Evolutionary conservation across 495 filamentous ascomycete species (phyloP), one percentile per base, ranked within the genome.

Genomic region (Hypoxylon lenormandii): DNA sequence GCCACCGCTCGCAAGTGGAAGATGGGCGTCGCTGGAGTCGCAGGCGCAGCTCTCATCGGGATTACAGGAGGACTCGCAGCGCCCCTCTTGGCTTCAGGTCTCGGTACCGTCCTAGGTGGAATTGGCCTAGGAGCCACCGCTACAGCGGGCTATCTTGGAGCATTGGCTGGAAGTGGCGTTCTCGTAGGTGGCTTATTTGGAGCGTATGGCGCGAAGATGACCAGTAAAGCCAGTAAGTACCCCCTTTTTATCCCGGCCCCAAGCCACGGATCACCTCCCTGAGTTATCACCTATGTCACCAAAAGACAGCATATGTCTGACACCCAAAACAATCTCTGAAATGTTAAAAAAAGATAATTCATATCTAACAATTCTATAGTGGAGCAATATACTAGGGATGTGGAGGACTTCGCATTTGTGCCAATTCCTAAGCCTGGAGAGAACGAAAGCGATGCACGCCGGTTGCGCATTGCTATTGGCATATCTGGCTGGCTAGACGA

Each of bases 341-440:
- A 33, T 15, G n/a, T 42, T 5, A 5, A 5, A 5, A 1, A 45
- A 45, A 12, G n/a, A 84, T 5, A 84, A 93, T 60, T 82, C 84
- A 45, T 83, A 82, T 6, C 83, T 92, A 64, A 83, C 10, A 36
- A 3, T 10, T 4, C 19, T 23, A 8, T 11, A 70, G 67, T 97
- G 87, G 93, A 96, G 60, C 84, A 88, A 56, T 96, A 97, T 76
- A 91, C 92, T 7, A 87, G 86, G 58, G 93, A 97, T 64, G 91
- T 97, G 5, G 85, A 91, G 52, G 94, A 98, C 75, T 97, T 97
- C 75, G 92, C 89, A 0, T 97, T 98, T 69, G 76, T 97, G 3
- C 93, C 94, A 0, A 81, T 95, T 33, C 72, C 77, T 51, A 77
- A 77, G 69, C 47, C 76, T 52, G 70, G 80, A 60, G 74, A 76